Percentiles rank a stretch among this genome's conserved stretches.
phyloP scores from a whole-genome alignment of 2,329 filamentous ascomycete species.

The Ophiosphaerella herpotricha region DNA sequence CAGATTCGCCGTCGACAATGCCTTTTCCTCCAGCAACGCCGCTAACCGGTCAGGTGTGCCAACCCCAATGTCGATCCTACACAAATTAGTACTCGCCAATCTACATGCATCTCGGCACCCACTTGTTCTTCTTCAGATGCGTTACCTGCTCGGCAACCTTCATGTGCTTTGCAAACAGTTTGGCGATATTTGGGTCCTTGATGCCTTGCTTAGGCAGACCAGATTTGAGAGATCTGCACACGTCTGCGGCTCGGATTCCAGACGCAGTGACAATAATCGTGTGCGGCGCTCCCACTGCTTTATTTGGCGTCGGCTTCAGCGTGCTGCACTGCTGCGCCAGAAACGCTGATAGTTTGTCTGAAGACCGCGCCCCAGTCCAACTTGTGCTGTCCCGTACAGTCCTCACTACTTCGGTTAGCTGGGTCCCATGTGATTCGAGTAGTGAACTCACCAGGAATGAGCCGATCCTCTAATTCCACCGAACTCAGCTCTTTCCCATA shows the following conservation, averaged over 20 bases:
- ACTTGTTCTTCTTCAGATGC: conserved; percentile 68
- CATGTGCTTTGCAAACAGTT: conserved; percentile 98
- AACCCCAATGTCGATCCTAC: conserved; percentile 80
- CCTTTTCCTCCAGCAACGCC: conserved; percentile 81
- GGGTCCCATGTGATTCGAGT: neutral
- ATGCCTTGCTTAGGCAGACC: conserved; percentile 41
- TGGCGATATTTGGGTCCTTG: conserved; percentile 78
- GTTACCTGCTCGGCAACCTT: conserved; percentile 86
- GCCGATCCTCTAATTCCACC: conserved; percentile 82
- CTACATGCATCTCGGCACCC: conserved; percentile 34
- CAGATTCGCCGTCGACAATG: conserved; percentile 71
- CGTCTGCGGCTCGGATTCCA: conserved; percentile 82
- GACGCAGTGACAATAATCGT: conserved; percentile 87
- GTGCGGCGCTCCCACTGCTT: conserved; percentile 66
- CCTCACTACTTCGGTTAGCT: conserved; percentile 58
- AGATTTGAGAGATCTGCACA: conserved; percentile 78
- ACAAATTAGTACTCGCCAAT: conserved; percentile 24
- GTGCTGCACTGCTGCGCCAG: conserved; percentile 68
- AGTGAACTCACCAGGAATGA: conserved; percentile 68
- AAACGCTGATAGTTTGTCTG: conserved; percentile 78
- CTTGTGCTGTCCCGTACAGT: conserved; percentile 79
- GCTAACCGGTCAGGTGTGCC: conserved; percentile 84
- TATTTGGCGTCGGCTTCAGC: conserved; percentile 66
- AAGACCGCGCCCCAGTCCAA: conserved; percentile 68
- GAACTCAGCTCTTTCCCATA: conserved; percentile 81